Evolutionary conservation across 768 basidiomycete species (phyloP).

Genomic region (Mycena latifolia): DNA sequence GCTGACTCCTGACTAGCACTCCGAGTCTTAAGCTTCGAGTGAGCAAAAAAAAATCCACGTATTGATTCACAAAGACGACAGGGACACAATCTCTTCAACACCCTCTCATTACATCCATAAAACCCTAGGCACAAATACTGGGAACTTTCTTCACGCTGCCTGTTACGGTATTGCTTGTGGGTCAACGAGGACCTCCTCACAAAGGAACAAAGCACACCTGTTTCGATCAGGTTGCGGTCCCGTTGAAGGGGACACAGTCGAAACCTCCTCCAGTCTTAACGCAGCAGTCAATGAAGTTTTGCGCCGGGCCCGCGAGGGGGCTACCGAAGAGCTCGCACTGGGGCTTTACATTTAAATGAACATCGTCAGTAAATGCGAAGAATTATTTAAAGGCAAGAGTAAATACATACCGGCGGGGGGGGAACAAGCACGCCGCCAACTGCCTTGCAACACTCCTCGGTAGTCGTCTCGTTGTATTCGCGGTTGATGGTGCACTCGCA

Average conservation of each 20-base stretch:
- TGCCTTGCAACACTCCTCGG: no score
- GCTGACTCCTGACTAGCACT: no score
- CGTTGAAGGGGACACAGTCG: slow-evolving; percentile 11
- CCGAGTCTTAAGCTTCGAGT: no score
- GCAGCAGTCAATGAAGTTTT: slow-evolving; percentile 20
- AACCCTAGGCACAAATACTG: slow-evolving; percentile 6
- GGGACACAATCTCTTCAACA: slow-evolving; percentile 2
- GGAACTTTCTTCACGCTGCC: neutral
- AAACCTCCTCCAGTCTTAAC: slow-evolving; percentile 2
- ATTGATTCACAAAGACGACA: neutral
- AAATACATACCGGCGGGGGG: no score
- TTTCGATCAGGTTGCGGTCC: neutral
- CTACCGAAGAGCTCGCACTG: slow-evolving; percentile 10
- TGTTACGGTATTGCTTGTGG: slow-evolving; percentile 8
- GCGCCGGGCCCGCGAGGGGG: slow-evolving; percentile 17
- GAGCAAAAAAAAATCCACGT: no score
- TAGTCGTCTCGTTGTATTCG: no score
- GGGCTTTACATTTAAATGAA: slow-evolving; percentile 8
- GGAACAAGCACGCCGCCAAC: no score
- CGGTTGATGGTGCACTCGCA: slow-evolving; percentile 1
- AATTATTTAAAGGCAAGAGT: no score
- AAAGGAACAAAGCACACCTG: neutral
- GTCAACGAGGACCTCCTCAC: slow-evolving; percentile 1
- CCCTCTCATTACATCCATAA: slow-evolving; percentile 17
- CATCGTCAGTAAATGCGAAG: no score